Evolutionary conservation across 1,139 yeast genomes (phyloP).

Genomic region (Blastobotrys raffinosifermentans): DNA sequence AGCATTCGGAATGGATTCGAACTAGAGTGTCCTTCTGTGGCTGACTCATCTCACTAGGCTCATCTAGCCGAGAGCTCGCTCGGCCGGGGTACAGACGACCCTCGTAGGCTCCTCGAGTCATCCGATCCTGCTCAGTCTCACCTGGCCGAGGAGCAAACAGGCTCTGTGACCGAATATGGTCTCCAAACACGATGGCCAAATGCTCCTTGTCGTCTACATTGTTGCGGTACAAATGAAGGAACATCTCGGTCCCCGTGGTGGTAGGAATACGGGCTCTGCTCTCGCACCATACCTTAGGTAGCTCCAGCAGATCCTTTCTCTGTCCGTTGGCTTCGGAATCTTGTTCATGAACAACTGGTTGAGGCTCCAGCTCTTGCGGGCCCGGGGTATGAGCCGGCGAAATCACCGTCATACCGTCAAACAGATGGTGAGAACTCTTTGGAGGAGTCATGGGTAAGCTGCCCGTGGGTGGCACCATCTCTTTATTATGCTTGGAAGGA

Average conservation of each 20-base stretch:
- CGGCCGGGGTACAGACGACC: constrained; percentile 90
- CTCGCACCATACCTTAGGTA: constrained; percentile 79
- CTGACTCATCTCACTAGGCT: constrained; percentile 27
- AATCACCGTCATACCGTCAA: constrained; percentile 29
- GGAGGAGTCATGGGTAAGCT: background rate
- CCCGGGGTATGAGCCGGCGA: constrained; percentile 33
- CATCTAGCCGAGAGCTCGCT: constrained; percentile 33
- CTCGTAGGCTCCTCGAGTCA: constrained; percentile 95
- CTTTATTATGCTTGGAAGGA: too few species aligned
- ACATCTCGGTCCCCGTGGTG: constrained; percentile 89
- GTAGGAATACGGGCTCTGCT: constrained; percentile 94
- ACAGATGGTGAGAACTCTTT: constrained; percentile 4
- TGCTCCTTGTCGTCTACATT: constrained; percentile 89
- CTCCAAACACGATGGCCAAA: constrained; percentile 94
- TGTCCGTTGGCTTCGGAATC: background rate
- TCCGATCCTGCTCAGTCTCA: constrained; percentile 86
- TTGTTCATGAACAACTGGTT: background rate
- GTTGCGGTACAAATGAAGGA: constrained; percentile 81
- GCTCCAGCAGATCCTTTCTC: constrained; percentile 16
- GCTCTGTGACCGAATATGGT: constrained; percentile 72
- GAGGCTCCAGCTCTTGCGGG: constrained; percentile 5
- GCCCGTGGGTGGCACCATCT: too few species aligned
- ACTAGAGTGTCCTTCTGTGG: constrained; percentile 44
- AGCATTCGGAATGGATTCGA: constrained; percentile 94
- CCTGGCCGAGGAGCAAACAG: constrained; percentile 55